A percentile compares a stretch with the other conserved stretches of the same genome.
These are phyloP conservation scores for Decorospora gaudefroyi DNA, from an alignment of 2,329 filamentous ascomycete species.

Conservation along the genomic window DNA sequence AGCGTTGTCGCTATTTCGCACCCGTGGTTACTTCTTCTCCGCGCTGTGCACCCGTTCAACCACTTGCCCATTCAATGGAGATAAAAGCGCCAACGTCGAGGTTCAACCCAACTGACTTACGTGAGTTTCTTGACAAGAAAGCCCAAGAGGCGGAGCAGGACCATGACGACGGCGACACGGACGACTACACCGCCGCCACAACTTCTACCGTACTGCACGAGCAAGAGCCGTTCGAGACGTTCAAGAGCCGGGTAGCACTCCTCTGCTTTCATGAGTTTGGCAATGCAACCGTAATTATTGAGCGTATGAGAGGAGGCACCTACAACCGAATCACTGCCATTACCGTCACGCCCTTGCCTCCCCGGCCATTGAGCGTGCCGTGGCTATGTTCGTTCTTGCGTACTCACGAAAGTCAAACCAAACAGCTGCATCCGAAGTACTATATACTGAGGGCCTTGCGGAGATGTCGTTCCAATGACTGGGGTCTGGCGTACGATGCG, in stretches of 20 bases:
- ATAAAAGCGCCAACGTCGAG: no score
- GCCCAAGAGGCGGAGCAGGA: not conserved
- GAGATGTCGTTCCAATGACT: no score
- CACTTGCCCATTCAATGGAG: no score
- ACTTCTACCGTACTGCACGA: not conserved
- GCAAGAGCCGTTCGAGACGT: slow-evolving; percentile 9
- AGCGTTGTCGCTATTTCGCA: no score
- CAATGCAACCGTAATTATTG: slow-evolving; percentile 8
- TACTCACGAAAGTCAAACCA: not conserved
- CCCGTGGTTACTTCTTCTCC: no score
- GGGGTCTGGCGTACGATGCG: no score
- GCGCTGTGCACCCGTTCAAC: no score
- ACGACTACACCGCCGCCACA: not conserved
- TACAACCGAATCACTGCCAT: slow-evolving; percentile 28
- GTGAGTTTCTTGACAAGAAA: not conserved
- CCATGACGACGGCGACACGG: not conserved
- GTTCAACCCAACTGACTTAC: no score
- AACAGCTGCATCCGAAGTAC: not conserved
- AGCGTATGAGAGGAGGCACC: slow-evolving; percentile 25
- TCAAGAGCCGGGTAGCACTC: slow-evolving; percentile 7
- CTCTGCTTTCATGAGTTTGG: slow-evolving; percentile 2
- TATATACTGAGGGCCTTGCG: no score
- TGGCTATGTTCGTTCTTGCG: not conserved
- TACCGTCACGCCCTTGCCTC: not conserved
- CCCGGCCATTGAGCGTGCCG: not conserved